Evolutionary conservation across 441 rosid species (phyloP), one percentile per base, ranked within the genome.

Genomic region (Brassica balearica): DNA sequence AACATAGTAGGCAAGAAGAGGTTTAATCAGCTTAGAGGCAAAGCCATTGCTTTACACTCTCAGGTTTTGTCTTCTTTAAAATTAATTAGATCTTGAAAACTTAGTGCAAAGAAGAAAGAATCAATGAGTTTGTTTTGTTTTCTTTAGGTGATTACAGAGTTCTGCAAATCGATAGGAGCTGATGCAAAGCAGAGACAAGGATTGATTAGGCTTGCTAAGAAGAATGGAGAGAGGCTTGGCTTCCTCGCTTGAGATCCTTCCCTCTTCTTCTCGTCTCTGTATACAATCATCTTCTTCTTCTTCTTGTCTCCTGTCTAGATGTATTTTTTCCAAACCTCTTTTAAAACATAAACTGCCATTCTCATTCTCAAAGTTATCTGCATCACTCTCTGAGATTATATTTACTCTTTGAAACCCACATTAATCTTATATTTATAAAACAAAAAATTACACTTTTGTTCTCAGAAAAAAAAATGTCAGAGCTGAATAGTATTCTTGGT

Each of bases 11-110:
- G 99, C 64, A 95, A 89, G 87, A 92, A 92, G 79, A 86, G 84
- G 77, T 95, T 95, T 84, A 92, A 92, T 76, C 99, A 95, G 87
- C 77, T 92, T 15, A 77, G 99, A 75, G 99, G 99, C 74, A 95
- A 95, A 86, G 99, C 99, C n/a, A 95, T 95, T 79, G 96, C 99
- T 36, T 84, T 92, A 55, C 99, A 95, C 83, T 95, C 99, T 2
- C 99, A 95, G 95, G 97, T 17, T 17, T 17, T 17, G 17, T 17
- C 17, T 17, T 17, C 17, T 17, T 17, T 17, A 17, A 17, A 17
- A 17, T 17, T 17, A 17, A 43, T 3, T 59, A 10, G 27, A 25
- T 25, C 27, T 56, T 27, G 36, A 62, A 63, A 32, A 29, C 1
- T 6, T 61, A 6, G 17, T 25, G 3, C 46, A 64, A 32, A 64